A percentile compares a stretch with the other conserved stretches of the same genome.
These are phyloP conservation scores for Insectozyma bohioensis DNA, from an alignment of 1,139 yeast genomes.

Conservation along the genomic window DNA sequence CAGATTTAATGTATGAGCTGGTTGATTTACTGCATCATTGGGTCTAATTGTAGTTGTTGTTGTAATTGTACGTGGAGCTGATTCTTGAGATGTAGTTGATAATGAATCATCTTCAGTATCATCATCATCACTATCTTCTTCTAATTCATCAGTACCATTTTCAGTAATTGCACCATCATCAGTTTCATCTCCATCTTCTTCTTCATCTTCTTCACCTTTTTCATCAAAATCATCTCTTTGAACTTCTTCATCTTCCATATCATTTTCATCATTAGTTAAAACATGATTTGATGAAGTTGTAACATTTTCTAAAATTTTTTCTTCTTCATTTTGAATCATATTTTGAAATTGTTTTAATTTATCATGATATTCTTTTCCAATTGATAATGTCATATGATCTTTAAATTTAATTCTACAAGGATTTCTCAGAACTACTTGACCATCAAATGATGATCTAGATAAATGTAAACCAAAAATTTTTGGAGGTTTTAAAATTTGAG, in stretches of 20 bases:
- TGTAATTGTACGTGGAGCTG: slow-evolving; percentile 13
- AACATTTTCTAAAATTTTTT: slow-evolving; percentile 13
- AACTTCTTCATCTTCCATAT: slow-evolving; percentile 46
- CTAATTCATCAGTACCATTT: slow-evolving; percentile 19
- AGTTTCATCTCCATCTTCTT: slow-evolving; percentile 21
- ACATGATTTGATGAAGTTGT: slow-evolving; percentile 24
- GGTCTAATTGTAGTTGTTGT: slow-evolving; percentile 14
- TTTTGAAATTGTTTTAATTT: slow-evolving; percentile 38
- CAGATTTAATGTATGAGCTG: slow-evolving; percentile 21
- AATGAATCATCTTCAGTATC: slow-evolving; percentile 14
- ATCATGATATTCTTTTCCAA: slow-evolving; percentile 45
- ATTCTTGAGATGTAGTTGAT: slow-evolving; percentile 14
- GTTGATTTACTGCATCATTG: slow-evolving; percentile 1
- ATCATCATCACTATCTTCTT: slow-evolving; percentile 20
- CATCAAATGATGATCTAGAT: slow-evolving; percentile 77
- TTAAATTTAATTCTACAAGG: slow-evolving; percentile 70
- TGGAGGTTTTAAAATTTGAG: slow-evolving; percentile 66
- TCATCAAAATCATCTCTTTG: slow-evolving; percentile 45
- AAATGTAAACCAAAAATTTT: slow-evolving; percentile 71
- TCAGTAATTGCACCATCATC: slow-evolving; percentile 17
- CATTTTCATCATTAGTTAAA: slow-evolving; percentile 43
- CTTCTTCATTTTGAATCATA: slow-evolving; percentile 17
- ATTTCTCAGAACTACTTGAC: slow-evolving; percentile 71
- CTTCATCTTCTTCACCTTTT: slow-evolving; percentile 35
- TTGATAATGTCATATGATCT: slow-evolving; percentile 53